A percentile compares a stretch with the other conserved stretches of the same genome.
These are phyloP conservation scores for Mycena albidolilacea DNA, from an alignment of 768 basidiomycete genomes.

Conservation along the genomic window DNA sequence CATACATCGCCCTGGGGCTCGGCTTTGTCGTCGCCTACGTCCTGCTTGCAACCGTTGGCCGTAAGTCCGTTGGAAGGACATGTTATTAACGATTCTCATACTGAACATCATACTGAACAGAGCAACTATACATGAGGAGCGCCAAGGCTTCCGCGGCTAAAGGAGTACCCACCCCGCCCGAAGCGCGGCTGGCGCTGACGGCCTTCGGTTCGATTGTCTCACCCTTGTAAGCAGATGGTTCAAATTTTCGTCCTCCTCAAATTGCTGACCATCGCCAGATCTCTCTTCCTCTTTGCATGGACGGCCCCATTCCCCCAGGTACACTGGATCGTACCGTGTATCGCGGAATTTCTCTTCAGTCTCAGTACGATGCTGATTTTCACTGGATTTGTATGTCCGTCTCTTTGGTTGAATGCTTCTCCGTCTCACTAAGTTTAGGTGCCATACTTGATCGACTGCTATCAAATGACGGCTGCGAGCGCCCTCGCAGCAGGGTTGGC, in stretches of 20 bases:
- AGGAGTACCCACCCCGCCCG: slow-evolving; percentile 31
- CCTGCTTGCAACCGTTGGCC: slow-evolving; percentile 24
- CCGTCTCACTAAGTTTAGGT: slow-evolving; percentile 6
- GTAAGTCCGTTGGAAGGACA: slow-evolving; percentile 14
- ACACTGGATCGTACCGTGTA: slow-evolving; percentile 38
- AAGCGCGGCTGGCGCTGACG: slow-evolving; percentile 26
- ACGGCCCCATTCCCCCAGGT: slow-evolving; percentile 32
- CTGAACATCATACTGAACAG: slow-evolving; percentile 18
- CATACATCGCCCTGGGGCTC: slow-evolving; percentile 37
- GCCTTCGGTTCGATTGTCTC: slow-evolving; percentile 33
- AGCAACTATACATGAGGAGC: slow-evolving; percentile 24
- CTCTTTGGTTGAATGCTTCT: not conserved
- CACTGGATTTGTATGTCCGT: slow-evolving; percentile 36
- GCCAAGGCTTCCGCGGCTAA: slow-evolving; percentile 10
- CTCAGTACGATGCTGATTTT: slow-evolving; percentile 37
- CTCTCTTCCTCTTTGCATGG: slow-evolving; percentile 39
- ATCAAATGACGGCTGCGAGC: slow-evolving; percentile 35
- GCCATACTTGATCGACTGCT: slow-evolving; percentile 37
- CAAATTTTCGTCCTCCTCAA: not conserved
- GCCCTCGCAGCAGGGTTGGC: slow-evolving; percentile 36
- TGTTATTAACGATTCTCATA: not conserved
- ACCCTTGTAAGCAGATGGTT: slow-evolving; percentile 21
- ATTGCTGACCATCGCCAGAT: slow-evolving; percentile 9
- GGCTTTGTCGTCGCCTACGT: slow-evolving; percentile 30
- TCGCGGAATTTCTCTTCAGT: slow-evolving; percentile 35